Evolutionary conservation across 179 eudicot species (phyloP).

Genomic region (Camellia oleifera): DNA sequence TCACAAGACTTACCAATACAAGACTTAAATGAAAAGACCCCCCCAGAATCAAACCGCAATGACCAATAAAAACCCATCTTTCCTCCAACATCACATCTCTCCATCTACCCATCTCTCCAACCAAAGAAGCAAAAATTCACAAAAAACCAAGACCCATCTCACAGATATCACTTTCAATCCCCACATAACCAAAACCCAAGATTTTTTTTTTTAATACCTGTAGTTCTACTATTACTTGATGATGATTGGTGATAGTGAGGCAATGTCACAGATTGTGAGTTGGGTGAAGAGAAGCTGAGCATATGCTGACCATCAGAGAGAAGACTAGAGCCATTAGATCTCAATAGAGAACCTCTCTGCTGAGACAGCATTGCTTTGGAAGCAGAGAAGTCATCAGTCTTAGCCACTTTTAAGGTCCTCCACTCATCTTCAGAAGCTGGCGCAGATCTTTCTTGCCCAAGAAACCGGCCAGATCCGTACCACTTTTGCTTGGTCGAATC

Average conservation of each 20-base stretch:
- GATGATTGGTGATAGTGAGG: slow-evolving; percentile 36
- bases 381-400: slow-evolving; percentile 37
- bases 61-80: slow-evolving; percentile 5
- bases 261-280: slow-evolving; percentile 28
- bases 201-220: slow-evolving; percentile 39
- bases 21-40: slow-evolving; percentile 14
- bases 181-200: not conserved
- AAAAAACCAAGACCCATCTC: slow-evolving; percentile 2
- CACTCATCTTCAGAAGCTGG: slow-evolving; percentile 35
- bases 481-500: slow-evolving; percentile 23
- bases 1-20: slow-evolving; percentile 12
- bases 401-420: slow-evolving; percentile 44
- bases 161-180: not conserved
- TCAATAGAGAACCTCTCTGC: slow-evolving; percentile 19
- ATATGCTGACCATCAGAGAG: slow-evolving; percentile 51
- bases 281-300: slow-evolving; percentile 78
- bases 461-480: slow-evolving; percentile 31
- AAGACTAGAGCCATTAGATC: slow-evolving; percentile 24
- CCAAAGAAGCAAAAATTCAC: not conserved
- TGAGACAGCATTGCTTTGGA: slow-evolving; percentile 22
- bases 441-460: slow-evolving; percentile 46
- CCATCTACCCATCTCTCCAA: not conserved
- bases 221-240: slow-evolving; percentile 28
- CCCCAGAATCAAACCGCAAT: slow-evolving; percentile 5
- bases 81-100: slow-evolving; percentile 8